These are phyloP conservation scores for Arthrobotrys megalospora DNA, from an alignment of 2,329 filamentous ascomycete genomes.

Conservation along the genomic window DNA sequence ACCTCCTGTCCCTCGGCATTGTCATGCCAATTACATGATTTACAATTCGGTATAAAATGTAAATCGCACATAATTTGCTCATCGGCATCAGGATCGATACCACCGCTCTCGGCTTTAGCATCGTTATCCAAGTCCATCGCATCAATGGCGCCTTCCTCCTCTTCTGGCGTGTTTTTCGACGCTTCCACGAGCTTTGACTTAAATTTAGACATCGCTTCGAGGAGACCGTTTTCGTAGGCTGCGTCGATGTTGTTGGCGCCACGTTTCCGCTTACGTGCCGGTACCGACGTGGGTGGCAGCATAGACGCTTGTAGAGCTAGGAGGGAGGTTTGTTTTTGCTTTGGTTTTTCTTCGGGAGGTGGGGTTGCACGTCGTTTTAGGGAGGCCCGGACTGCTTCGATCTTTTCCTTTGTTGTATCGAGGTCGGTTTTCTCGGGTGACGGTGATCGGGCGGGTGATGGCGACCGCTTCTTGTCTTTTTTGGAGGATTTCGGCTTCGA, in stretches of 20 bases:
- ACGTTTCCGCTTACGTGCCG: conserved; percentile 79
- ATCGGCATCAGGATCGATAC: conserved; percentile 72
- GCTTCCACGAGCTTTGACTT: conserved; percentile 78
- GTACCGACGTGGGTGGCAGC: conserved; percentile 80
- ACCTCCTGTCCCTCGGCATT: conserved; percentile 72
- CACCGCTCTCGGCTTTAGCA: conserved; percentile 64
- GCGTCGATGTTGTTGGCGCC: conserved; percentile 72
- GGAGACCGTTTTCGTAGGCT: conserved; percentile 75
- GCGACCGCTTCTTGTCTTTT: conserved; percentile 29
- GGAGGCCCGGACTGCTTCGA: conserved; percentile 54
- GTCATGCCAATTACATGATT: conserved; percentile 89
- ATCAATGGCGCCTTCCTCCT: conserved; percentile 57
- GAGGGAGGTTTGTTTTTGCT: conserved; percentile 66
- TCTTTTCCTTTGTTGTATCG: conserved; percentile 52
- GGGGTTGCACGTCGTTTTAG: conserved; percentile 58
- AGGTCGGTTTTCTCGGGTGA: conserved; percentile 37
- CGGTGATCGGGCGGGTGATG: conserved; percentile 32
- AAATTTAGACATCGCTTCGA: conserved; percentile 84
- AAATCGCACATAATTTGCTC: conserved; percentile 88
- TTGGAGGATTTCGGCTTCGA: conserved; percentile 31
- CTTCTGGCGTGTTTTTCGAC: conserved; percentile 67
- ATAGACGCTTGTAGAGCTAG: conserved; percentile 74
- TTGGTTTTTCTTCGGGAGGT: conserved; percentile 63
- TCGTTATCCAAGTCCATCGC: conserved; percentile 61
- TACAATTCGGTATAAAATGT: conserved; percentile 95